Evolutionary conservation across 805 yeast species (phyloP), one percentile per base, ranked within the genome.

Genomic region (Helenozyma baotianmanensis): DNA sequence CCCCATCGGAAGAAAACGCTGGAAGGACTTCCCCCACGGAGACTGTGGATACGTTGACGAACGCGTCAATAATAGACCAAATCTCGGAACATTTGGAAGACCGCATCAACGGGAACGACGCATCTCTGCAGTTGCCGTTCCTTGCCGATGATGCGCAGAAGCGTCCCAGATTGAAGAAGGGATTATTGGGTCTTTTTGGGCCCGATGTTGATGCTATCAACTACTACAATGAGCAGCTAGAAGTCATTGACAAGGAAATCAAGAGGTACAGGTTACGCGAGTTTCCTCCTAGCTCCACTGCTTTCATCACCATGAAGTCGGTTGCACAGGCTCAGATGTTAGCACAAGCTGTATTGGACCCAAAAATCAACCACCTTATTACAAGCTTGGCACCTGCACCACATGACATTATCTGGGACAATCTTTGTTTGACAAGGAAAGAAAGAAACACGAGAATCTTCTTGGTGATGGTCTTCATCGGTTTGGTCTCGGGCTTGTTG

Each of bases 291-390:
- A 85, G 95, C 0, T 87, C 94, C 18, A 82, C 90, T 1, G 97
- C 97, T 0, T 90, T 90, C 58, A 78, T 90, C 7, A 92, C 97
- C 0, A 84, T 90, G 96, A 90, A 85, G 43, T 75, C 92, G 1
- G 97, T 88, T 3, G 95, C 96, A 0, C 80, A 88, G 45, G 97
- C 97, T 2, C 98, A 90, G 56, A 82, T 88, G 85, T 81, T 92
- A 18, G 96, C 97, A 0, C 98, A 92, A 56, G 92, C 97, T 0
- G 89, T 90, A 0, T 57, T 92, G 37, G 96, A 89, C 53, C 97
- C 97, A 0, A 74, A 84, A 36, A 87, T 92, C 6, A 81, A 84
- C 52, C 84, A 79, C 37, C 64, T 92, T 33, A 84, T 89, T 22
- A 83, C 96, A 3, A 68, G 74, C 25, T 62, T 88, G 36, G 97